Conservation (phyloP, 441 rosid genomes). For the Pelargonium myrrhifolium region DNA sequence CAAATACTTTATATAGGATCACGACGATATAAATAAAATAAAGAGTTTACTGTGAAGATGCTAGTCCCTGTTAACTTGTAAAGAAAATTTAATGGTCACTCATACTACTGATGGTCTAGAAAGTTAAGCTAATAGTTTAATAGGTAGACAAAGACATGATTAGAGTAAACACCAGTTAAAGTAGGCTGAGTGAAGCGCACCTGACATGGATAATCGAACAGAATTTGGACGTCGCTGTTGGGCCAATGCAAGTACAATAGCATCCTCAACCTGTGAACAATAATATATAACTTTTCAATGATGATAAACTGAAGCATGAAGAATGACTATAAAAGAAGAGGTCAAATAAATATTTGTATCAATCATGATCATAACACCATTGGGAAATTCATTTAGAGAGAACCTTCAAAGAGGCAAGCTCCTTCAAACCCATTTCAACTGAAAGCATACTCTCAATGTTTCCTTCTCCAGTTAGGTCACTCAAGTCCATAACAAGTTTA, state of each 20-base stretch:
- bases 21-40: not conserved
- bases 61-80: too few relatives aligned
- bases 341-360: not conserved
- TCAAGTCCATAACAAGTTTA: constrained; percentile 52
- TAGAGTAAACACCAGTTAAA: not conserved
- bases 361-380: not conserved
- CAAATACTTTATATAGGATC: too few relatives aligned
- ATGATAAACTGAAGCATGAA: not conserved
- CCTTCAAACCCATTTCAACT: constrained; percentile 95
- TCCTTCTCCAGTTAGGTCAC: constrained; percentile 90
- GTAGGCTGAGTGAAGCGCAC: constrained; percentile 30
- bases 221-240: constrained; percentile 76
- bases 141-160: not conserved
- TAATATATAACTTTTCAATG: constrained; percentile 11
- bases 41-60: not conserved
- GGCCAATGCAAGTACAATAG: constrained; percentile 66
- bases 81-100: not conserved
- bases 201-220: constrained; percentile 56
- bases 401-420: constrained; percentile 86
- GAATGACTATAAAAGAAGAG: not conserved
- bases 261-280: constrained; percentile 70
- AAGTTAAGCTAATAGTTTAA: not conserved
- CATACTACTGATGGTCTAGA: not conserved
- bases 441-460: constrained; percentile 96
- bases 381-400: constrained; percentile 5